Base-by-base conservation (phyloP, 495 filamentous ascomycete species). In the Penicillium arizonense region DNA sequence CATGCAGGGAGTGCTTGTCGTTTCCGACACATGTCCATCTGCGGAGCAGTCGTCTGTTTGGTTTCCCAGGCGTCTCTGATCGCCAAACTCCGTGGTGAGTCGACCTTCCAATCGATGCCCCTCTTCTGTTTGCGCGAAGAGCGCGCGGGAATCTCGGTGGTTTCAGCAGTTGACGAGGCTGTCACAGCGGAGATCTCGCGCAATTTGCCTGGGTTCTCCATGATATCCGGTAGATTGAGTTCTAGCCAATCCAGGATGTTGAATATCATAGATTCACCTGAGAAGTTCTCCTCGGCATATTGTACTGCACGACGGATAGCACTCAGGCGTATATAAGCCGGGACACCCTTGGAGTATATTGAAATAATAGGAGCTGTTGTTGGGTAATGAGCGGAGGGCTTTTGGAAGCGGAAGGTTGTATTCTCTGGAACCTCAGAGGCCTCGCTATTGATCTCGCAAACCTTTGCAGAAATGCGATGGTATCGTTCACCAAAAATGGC, bases 161-260 rank as follows among this genome's bases (percentile, higher is more conserved):
- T 63, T 7, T 56, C 36, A 32, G 60, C 14, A 3, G 62, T 45
- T 6, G 64, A 21, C 77, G 64, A 61, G n/a, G 67, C 61, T 18
- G 64, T 63, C 11, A 76, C 89, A 14, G 85, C 78, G 8, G 91
- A 84, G 28, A 98, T 88, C 44, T 95, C 91, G 32, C 87, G 78
- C 34, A 98, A 78, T 46, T 76, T 84, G 2, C 92, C 94, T 1
- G 94, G 95, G 39, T 83, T 82, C 49, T 91, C 82, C 36, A 96
- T 82, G 45, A 97, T 90, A 4, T 67, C 58, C 34, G 84, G 81
- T 40, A 96, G 80, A 46, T 92, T 82, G 23, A 82, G 75, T 62
- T 97, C 91, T 11, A 97, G 65, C 91, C 92, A 98, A 68, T 96
- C 90, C 13, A 93, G 72, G 24, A 96, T 78, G 47, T 89, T 88